Conservation (phyloP, 768 basidiomycete species). For the Phanerodontia chrysosporium region DNA sequence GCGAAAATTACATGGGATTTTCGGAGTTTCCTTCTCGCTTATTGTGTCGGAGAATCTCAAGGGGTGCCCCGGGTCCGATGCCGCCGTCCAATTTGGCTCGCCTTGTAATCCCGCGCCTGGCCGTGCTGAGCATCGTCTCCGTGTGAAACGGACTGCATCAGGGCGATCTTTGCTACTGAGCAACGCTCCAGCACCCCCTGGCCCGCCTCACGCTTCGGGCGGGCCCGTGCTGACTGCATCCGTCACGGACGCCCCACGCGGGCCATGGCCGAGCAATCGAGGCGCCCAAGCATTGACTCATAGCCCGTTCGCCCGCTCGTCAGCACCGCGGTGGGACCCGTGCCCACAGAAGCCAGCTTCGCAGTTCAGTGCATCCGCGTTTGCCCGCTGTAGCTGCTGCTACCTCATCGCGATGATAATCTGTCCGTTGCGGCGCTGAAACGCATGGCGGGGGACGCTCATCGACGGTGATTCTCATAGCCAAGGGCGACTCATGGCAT, state of each 20-base stretch:
- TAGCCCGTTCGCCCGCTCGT: too few species aligned
- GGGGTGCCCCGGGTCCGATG: conserved; percentile 2
- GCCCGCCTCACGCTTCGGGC: not conserved
- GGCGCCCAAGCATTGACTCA: not conserved
- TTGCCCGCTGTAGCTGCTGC: not conserved
- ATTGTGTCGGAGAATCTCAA: not conserved
- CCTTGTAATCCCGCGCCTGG: not conserved
- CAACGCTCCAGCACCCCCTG: not conserved
- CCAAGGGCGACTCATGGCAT: not conserved
- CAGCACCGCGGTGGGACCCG: too few species aligned
- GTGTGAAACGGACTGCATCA: not conserved
- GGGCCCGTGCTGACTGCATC: not conserved
- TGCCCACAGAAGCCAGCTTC: too few species aligned
- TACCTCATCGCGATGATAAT: not conserved
- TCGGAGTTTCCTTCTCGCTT: not conserved
- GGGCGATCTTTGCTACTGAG: not conserved
- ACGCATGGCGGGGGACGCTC: not conserved
- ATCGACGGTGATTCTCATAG: not conserved
- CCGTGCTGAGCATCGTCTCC: not conserved
- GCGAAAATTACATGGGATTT: not conserved
- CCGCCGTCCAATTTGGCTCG: not conserved
- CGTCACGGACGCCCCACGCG: too few species aligned
- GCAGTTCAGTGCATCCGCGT: not conserved
- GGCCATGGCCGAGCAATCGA: not conserved
- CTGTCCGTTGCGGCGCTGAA: not conserved